Conservation (phyloP, 805 yeast species). For the Metschnikowia gelsemii region DNA sequence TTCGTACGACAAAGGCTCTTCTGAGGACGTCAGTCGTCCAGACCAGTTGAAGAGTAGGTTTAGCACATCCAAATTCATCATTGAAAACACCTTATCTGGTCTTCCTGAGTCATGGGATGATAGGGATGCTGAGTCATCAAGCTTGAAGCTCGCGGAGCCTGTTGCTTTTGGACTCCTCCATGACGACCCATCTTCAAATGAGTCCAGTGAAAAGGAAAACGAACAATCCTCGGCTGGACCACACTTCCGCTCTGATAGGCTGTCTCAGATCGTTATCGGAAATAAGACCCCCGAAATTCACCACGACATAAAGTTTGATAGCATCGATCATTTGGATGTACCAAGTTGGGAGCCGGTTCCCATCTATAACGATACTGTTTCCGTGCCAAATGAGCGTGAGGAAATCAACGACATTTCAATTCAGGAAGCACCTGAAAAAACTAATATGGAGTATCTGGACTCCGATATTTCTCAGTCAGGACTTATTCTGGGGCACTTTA, state of each 20-base stretch:
- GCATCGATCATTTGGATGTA: slow-evolving; percentile 14
- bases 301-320: slow-evolving; percentile 13
- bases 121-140: neutral
- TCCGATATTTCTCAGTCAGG: slow-evolving; percentile 11
- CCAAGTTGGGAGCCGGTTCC: slow-evolving; percentile 19
- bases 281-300: slow-evolving; percentile 10
- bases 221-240: neutral
- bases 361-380: slow-evolving; percentile 5
- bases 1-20: slow-evolving; percentile 11
- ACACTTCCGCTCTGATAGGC: slow-evolving; percentile 4
- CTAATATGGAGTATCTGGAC: slow-evolving; percentile 1
- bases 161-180: slow-evolving; percentile 16
- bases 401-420: neutral
- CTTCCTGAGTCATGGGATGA: slow-evolving; percentile 13
- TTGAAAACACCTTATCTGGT: slow-evolving; percentile 21
- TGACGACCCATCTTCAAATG: slow-evolving; percentile 12
- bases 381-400: neutral
- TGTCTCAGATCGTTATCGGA: slow-evolving; percentile 11
- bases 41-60: slow-evolving; percentile 7
- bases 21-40: slow-evolving; percentile 3
- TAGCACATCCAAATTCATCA: slow-evolving; percentile 18
- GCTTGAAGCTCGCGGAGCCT: slow-evolving; percentile 18
- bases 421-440: neutral
- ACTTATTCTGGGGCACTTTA: slow-evolving; percentile 19
- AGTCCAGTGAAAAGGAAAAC: slow-evolving; percentile 17